A percentile compares a stretch with the other conserved stretches of the same genome.
Conservation (phyloP, 345 rosid genomes). For the Eucalyptus globulus region DNA sequence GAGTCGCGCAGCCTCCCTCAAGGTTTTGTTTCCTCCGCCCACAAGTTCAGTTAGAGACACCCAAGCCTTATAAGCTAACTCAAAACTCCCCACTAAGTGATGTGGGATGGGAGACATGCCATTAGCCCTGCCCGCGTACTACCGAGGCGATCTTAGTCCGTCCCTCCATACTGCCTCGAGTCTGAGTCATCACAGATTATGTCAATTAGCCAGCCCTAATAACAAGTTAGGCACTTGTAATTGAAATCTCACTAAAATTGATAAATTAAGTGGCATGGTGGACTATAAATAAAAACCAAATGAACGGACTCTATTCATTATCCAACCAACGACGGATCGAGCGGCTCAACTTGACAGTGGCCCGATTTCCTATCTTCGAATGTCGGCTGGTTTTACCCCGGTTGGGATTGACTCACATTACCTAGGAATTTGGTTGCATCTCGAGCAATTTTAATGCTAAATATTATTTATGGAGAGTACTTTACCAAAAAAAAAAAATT, state of each 20-base stretch:
- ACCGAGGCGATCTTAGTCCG: fast-evolving
- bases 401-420: not conserved
- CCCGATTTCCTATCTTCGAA: not conserved
- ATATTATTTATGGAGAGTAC: too few species aligned
- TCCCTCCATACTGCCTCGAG: fast-evolving
- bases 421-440: too few species aligned
- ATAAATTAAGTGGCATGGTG: not conserved
- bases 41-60: too few species aligned
- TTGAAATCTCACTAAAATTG: not conserved
- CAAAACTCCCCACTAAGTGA: too few species aligned
- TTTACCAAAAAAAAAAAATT: too few species aligned
- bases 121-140: too few species aligned
- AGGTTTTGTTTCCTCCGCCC: too few species aligned
- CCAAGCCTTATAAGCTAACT: too few species aligned
- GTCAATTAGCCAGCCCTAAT: not conserved
- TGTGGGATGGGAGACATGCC: too few species aligned
- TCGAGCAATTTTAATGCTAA: too few species aligned
- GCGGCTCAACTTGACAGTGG: not conserved
- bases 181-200: not conserved
- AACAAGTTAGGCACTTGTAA: not conserved
- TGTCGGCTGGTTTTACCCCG: not conserved
- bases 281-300: not conserved
- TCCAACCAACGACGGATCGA: not conserved
- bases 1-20: fast-evolving
- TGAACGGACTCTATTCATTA: not conserved